phyloP scores from a whole-genome alignment of 1,284 basidiomycete genomes.

The Boletus sp. region DNA sequence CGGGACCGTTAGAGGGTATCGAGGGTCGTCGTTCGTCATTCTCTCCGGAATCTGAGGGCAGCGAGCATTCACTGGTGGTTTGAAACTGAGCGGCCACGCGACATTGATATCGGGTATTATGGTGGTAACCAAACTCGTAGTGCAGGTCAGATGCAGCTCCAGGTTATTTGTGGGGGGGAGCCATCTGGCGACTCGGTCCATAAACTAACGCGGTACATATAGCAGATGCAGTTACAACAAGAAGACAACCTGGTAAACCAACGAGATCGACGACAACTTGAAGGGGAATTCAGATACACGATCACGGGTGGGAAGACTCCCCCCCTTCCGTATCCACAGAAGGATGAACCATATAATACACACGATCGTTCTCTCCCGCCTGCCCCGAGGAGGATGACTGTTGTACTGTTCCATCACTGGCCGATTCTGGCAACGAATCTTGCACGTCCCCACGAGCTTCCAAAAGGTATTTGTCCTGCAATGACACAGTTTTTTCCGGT shows the following conservation, averaged over 20 bases:
- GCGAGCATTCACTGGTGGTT: conserved; percentile 1
- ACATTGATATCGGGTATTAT: conserved; percentile 6
- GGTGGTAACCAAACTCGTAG: not conserved
- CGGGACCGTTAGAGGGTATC: conserved; percentile 51
- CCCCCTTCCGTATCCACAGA: conserved; percentile 66
- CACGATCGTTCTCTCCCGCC: conserved; percentile 56
- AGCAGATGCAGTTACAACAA: conserved; percentile 12
- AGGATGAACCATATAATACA: conserved; percentile 80
- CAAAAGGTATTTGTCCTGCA: conserved; percentile 81
- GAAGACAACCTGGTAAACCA: conserved; percentile 5
- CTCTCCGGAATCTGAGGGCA: not conserved
- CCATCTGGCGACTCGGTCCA: not conserved
- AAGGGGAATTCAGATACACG: not conserved
- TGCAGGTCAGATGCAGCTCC: not conserved
- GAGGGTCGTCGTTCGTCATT: conserved; percentile 30
- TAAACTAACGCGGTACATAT: too few species aligned
- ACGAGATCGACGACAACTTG: conserved; percentile 4
- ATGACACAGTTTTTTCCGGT: conserved; percentile 1
- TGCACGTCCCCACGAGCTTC: conserved; percentile 80
- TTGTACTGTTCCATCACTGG: conserved; percentile 51
- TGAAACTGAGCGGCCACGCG: not conserved
- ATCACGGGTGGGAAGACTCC: conserved; percentile 34
- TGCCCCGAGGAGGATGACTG: conserved; percentile 40
- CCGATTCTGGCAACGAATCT: conserved; percentile 64
- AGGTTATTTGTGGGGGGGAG: not conserved